Percentiles rank a stretch among this genome's conserved stretches.
Conservation (phyloP, 208 protist species). For the Eutreptiella sp. region DNA sequence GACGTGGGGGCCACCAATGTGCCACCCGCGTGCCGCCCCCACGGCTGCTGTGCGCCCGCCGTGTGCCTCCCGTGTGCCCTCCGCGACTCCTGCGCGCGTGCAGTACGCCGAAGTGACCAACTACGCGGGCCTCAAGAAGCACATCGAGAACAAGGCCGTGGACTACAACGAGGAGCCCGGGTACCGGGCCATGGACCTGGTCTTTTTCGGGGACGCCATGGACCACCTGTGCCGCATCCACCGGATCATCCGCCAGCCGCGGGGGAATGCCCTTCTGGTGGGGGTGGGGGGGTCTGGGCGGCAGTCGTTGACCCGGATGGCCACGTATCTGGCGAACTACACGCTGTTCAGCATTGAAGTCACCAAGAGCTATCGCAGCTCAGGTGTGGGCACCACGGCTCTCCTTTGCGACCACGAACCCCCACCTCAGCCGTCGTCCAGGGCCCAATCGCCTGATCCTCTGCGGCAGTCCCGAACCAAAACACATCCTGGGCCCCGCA, state of each 20-base stretch:
- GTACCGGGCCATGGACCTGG: conserved; percentile 83
- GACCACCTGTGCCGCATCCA: conserved; percentile 93
- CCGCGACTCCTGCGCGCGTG: conserved; percentile 42
- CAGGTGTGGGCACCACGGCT: no score
- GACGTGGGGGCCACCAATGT: no score
- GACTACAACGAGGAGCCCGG: conserved; percentile 86
- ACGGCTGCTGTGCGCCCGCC: no score
- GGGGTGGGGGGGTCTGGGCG: conserved; percentile 95
- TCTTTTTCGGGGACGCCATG: conserved; percentile 96
- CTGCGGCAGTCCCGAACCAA: no score
- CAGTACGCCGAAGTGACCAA: conserved; percentile 89
- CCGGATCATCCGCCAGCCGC: conserved; percentile 89
- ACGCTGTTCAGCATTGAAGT: conserved; percentile 92
- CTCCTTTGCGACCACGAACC: no score
- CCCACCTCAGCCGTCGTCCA: no score
- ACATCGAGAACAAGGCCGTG: conserved; percentile 85
- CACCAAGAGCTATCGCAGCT: conserved; percentile 89
- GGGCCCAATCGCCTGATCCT: no score
- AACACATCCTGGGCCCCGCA: no score
- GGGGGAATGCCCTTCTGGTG: conserved; percentile 93
- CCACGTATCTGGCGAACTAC: conserved; percentile 89
- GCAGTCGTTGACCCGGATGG: conserved; percentile 88
- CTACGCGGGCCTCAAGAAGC: conserved; percentile 67
- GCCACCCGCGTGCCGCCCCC: no score
- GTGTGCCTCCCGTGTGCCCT: neutral